Base-by-base conservation (phyloP, 2,329 filamentous ascomycete species). In the Xylariales sp. region DNA sequence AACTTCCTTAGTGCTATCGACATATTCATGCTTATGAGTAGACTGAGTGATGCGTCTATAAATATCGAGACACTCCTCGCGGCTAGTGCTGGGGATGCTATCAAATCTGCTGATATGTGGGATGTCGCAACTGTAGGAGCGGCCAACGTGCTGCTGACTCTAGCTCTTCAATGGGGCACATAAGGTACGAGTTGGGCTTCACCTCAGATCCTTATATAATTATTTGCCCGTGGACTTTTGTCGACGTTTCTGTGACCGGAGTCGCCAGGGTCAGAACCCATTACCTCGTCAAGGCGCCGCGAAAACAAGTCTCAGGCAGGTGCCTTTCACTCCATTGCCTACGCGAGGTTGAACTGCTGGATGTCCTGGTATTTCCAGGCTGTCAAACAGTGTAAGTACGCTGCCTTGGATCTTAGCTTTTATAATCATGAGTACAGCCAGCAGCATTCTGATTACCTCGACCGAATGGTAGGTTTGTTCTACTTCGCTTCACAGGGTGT, bases 321-420 rank as follows among this genome's bases (percentile, higher is more conserved):
- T n/a, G n/a, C n/a, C n/a, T 40, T 40, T 5, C 38, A 40, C 15
- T 32, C 38, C 14, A 22, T 40, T 2, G 18, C 31, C 5, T 32
- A 25, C 12, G 25, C 31, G 7, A 29, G 38, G 4, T 10, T 40
- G 3, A 34, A 32, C 31, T 40, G 33, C 29, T 32, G 28, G 28
- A 19, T 40, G 3, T 29, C 38, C 6, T 20, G 32, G 28, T 40
- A 40, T 21, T 40, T 40, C 11, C 28, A 40, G 12, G 38, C 28
- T 8, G 38, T 40, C 2, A 29, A 28, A 16, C 36, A 31, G 36
- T 27, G 16, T 39, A 9, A 39, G 36, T n/a, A 39, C 31, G 36
- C 16, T 39, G 10, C 24, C 36, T 6, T 39, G 36, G 36, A 39
- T 27, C 4, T 18, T 39, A 5, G 29, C 36, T 5, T 39, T 39